Evolutionary conservation across 441 rosid genomes (phyloP).

Genomic region (Francoa sonchifolia): DNA sequence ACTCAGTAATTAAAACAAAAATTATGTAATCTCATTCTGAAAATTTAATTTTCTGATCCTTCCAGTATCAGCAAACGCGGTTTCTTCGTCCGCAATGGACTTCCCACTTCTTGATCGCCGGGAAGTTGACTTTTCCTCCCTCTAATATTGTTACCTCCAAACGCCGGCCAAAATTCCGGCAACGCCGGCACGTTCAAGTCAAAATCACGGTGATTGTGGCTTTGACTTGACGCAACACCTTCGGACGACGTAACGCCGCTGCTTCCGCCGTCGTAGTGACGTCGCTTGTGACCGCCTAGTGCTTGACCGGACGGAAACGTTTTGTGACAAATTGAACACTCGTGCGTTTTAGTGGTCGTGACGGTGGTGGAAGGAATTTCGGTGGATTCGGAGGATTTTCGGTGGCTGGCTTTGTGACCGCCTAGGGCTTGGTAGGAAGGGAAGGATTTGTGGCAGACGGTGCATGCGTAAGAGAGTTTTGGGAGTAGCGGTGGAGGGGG

Average conservation of each 20-base stretch:
- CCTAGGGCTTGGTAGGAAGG: slow-evolving; percentile 13
- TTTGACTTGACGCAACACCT: neutral
- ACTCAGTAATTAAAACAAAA: too few species aligned
- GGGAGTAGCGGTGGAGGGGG: neutral
- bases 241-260: neutral
- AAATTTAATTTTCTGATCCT: too few species aligned
- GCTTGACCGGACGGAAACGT: slow-evolving; percentile 16
- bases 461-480: neutral
- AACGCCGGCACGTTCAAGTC: slow-evolving; percentile 10
- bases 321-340: slow-evolving; percentile 15
- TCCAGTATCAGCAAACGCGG: too few species aligned
- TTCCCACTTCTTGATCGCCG: neutral
- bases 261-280: slow-evolving; percentile 16
- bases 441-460: slow-evolving; percentile 6
- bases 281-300: slow-evolving; percentile 19
- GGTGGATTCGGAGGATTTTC: slow-evolving; percentile 1
- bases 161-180: neutral
- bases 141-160: too few species aligned
- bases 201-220: neutral
- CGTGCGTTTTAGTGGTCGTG: neutral
- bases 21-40: too few species aligned
- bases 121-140: too few species aligned
- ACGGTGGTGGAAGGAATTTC: neutral
- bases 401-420: slow-evolving; percentile 14
- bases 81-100: neutral